These are phyloP conservation scores for Nakazawaea peltata DNA, from an alignment of 805 yeast genomes.

Conservation along the genomic window DNA sequence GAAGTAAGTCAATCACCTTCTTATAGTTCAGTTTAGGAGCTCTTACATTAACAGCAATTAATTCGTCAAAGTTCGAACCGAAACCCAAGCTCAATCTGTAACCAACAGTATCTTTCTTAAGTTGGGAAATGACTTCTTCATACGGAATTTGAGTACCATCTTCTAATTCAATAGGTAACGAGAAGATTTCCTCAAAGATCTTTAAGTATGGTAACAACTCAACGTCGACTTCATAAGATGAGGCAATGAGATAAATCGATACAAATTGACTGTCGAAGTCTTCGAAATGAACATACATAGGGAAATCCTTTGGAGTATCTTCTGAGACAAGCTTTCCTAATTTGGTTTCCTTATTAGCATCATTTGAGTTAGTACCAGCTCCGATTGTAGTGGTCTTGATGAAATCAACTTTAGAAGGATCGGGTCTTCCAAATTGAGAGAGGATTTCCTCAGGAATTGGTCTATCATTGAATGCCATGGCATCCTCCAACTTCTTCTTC, in stretches of 20 bases:
- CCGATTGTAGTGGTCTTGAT: slow-evolving; percentile 60
- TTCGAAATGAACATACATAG: slow-evolving; percentile 72
- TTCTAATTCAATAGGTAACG: slow-evolving; percentile 60
- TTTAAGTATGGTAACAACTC: slow-evolving; percentile 53
- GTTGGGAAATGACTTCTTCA: slow-evolving; percentile 66
- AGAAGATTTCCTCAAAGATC: slow-evolving; percentile 57
- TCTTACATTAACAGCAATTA: slow-evolving; percentile 52
- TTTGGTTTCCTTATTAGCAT: slow-evolving; percentile 20
- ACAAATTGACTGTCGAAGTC: slow-evolving; percentile 74
- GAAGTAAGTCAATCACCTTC: slow-evolving; percentile 72
- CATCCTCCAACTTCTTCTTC: slow-evolving; percentile 44
- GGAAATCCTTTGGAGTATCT: slow-evolving; percentile 40
- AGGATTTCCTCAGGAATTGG: slow-evolving; percentile 69
- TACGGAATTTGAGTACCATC: slow-evolving; percentile 54
- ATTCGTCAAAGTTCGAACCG: slow-evolving; percentile 52
- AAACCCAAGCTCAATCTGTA: slow-evolving; percentile 49
- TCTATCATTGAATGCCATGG: slow-evolving; percentile 60
- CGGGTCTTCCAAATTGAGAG: slow-evolving; percentile 57
- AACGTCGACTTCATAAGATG: slow-evolving; percentile 44
- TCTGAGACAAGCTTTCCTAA: slow-evolving; percentile 13
- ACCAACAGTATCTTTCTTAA: slow-evolving; percentile 69
- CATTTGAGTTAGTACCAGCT: slow-evolving; percentile 39
- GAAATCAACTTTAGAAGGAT: slow-evolving; percentile 66
- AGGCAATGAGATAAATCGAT: slow-evolving; percentile 53
- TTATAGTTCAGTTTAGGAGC: slow-evolving; percentile 55